These are phyloP conservation scores for Verbascum thapsus DNA, from an alignment of 257 asterid species.

Conservation along the genomic window DNA sequence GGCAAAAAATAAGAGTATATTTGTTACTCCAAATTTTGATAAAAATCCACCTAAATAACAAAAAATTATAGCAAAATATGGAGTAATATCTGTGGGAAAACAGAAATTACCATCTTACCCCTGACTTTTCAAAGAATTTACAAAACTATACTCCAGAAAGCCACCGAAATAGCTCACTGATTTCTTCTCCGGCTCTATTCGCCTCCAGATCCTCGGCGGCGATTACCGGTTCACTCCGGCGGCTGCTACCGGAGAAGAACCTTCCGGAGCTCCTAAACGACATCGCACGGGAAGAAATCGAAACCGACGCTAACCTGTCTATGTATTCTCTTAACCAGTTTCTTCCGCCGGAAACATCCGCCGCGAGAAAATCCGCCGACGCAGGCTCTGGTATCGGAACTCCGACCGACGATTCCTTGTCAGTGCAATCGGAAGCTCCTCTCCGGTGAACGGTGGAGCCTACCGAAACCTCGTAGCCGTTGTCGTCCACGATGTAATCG, in stretches of 20 bases:
- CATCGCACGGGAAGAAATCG: conserved; percentile 62
- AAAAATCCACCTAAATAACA: conserved; percentile 37
- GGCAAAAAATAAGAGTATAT: conserved; percentile 16
- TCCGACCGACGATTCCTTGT: conserved; percentile 62
- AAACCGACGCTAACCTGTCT: conserved; percentile 59
- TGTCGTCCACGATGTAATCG: conserved; percentile 69
- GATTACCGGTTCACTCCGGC: conserved; percentile 58
- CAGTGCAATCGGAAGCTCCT: conserved; percentile 56
- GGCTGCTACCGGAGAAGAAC: conserved; percentile 71
- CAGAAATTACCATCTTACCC: conserved; percentile 43
- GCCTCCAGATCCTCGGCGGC: conserved; percentile 75
- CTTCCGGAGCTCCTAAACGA: conserved; percentile 85
- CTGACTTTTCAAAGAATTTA: conserved; percentile 34
- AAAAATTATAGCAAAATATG: conserved; percentile 33
- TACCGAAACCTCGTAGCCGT: conserved; percentile 62
- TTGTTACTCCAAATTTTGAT: conserved; percentile 30
- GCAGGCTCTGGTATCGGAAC: conserved; percentile 45
- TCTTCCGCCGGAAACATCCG: conserved; percentile 58
- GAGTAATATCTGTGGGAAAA: conserved; percentile 16
- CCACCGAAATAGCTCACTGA: conserved; percentile 91
- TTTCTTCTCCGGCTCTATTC: conserved; percentile 80
- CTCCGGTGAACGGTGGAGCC: conserved; percentile 53
- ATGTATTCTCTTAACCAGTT: conserved; percentile 84
- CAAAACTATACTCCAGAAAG: conserved; percentile 66
- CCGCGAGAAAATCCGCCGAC: conserved; percentile 66